Evolutionary conservation across 2,329 filamentous ascomycete species (phyloP).

Genomic region (Dactylellina parvicollis): DNA sequence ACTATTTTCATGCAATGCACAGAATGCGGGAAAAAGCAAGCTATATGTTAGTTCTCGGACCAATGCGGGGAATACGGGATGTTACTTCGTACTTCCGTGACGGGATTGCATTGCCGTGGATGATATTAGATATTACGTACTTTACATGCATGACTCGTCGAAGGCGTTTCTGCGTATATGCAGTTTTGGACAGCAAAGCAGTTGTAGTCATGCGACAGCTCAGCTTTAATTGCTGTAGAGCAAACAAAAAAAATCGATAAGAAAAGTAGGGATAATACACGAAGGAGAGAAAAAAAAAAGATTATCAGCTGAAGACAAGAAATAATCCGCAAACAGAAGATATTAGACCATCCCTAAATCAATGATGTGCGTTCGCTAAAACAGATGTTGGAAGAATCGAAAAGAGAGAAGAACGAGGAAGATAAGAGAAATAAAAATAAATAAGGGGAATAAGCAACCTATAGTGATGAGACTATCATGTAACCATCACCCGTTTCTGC

Average conservation of each 20-base stretch:
- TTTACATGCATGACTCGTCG: conserved; percentile 34
- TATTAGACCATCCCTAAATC: conserved; percentile 31
- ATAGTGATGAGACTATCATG: conserved; percentile 53
- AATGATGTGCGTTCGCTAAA: conserved; percentile 30
- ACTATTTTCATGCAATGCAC: conserved; percentile 1
- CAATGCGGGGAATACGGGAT: conserved; percentile 23
- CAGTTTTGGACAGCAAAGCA: neutral
- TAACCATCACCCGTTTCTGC: conserved; percentile 49
- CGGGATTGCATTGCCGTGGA: conserved; percentile 23
- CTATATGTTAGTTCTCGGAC: conserved; percentile 8
- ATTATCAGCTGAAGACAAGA: conserved; percentile 3
- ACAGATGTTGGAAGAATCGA: conserved; percentile 15
- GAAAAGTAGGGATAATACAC: neutral
- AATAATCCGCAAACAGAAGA: neutral
- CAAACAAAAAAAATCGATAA: neutral
- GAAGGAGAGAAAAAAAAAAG: neutral
- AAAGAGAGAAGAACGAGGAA: conserved; percentile 1
- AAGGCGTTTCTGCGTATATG: conserved; percentile 14
- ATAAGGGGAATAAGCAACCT: conserved; percentile 21
- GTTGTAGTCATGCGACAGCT: neutral
- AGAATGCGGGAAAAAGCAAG: conserved; percentile 38
- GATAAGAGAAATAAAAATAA: neutral
- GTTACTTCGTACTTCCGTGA: conserved; percentile 15
- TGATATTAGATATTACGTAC: conserved; percentile 48
- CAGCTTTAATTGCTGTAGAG: neutral